Evolutionary conservation across 2,329 filamentous ascomycete genomes (phyloP), one percentile per base, ranked within the genome.

Genomic region (Cephalotrichum gorgonifer): DNA sequence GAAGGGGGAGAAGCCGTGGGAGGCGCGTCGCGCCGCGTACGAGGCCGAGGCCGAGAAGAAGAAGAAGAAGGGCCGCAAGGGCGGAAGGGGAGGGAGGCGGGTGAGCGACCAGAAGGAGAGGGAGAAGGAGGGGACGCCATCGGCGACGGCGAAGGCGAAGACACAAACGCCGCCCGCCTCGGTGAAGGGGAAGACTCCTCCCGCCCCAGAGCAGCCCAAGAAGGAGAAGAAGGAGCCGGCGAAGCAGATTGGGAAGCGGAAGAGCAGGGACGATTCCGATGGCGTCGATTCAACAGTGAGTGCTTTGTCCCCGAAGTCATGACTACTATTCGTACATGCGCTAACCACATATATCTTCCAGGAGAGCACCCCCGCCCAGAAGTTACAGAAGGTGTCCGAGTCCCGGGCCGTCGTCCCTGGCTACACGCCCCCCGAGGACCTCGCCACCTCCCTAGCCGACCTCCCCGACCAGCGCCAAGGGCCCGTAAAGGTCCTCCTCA

Each of bases 1-100:
- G 20, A 79, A 77, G 39, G 93, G 91, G 5, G 88, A 95, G 67
- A 85, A 83, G 65, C 86, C 88, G 0, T 97, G 93, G 93, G 85
- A 90, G 61, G 78, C 78, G 48, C 72, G 80, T 33, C 79, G 81
- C 14, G 78, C 76, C 57, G 71, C 69, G 46, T 76, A 83, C 56
- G 79, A 84, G 57, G 77, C 79, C 47, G 79, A 83, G 54, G 71
- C 76, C 50, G 71, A 76, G 65, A 67, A 76, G 65, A 69, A 75
- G 65, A 74, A 75, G 65, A 72, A 78, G 65, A 64, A 69, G 60
- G 74, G 74, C 52, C 67, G 68, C 50, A 76, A 78, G 44, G 80
- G 85, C 57, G 84, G 81, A 62, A 72, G 67, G 44, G 83, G 81
- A 62, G 76, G 70, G 20, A 86, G 84, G 67, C 76, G 78, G 53